Base-by-base conservation (phyloP, 2,329 filamentous ascomycete genomes). In the Penicillium sp. region DNA sequence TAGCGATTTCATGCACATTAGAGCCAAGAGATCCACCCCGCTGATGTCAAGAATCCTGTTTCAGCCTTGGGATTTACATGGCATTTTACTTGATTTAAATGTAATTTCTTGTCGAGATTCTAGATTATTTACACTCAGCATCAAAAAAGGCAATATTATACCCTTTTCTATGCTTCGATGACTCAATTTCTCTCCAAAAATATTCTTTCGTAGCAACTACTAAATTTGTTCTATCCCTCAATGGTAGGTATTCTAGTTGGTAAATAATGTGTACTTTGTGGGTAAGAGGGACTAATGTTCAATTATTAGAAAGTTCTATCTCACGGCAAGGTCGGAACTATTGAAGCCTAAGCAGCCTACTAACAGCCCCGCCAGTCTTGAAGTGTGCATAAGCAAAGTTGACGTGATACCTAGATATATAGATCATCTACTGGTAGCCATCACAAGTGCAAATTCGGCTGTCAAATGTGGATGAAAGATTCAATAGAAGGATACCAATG, bases 11-110 rank as follows among this genome's bases (percentile, higher is more conserved):
- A 53, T 49, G 35, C 50, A 36, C 17, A 55, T 59, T 58, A 47
- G 58, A 41, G 33, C 40, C 14, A n/a, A n/a, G n/a, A n/a, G 55
- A 51, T 38, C 35, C 46, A 31, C 57, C 58, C 37, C 44, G 11
- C 28, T 43, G 14, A 49, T 42, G 31, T 25, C 12, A 6, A 31
- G 25, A 51, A 45, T 45, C 53, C 33, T 16, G 41, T 45, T 51
- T 55, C 5, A 7, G 45, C 12, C 14, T 30, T 33, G 30, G 11
- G 14, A 35, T 35, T 35, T 16, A 35, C 14, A 9, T n/a, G n/a
- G n/a, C n/a, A 10, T 37, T 5, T 25, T 7, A 25, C 12, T 40
- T 40, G 9, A 38, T 16, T 12, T 37, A 37, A 4, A 9, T 36
- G 10, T 37, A 9, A 22, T 22, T 22, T 4, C 2, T 37, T 17